Evolutionary conservation across 257 asterid species (phyloP).

Genomic region (Echium plantagineum): DNA sequence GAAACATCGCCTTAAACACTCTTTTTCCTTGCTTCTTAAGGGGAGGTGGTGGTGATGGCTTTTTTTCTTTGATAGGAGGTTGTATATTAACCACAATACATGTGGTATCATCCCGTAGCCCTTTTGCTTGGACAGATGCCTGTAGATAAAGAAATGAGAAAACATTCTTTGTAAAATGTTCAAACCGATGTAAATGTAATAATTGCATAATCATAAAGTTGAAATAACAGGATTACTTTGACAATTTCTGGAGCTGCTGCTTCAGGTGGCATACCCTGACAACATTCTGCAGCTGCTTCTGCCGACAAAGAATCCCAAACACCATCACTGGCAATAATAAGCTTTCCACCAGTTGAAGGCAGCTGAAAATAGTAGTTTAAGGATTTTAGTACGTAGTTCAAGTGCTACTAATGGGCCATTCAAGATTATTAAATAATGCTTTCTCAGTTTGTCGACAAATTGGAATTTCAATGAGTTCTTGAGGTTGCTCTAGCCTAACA

Average conservation of each 20-base stretch:
- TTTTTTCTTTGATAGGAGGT: constrained; percentile 56
- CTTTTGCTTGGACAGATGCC: constrained; percentile 82
- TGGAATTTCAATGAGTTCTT: no score
- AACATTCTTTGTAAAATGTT: constrained; percentile 10
- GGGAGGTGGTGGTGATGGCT: constrained; percentile 40
- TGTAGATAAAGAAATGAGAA: constrained; percentile 17
- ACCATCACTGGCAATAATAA: constrained; percentile 88
- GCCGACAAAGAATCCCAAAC: constrained; percentile 97
- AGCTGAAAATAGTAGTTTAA: constrained; percentile 39
- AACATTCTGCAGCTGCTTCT: constrained; percentile 76
- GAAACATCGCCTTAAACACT: constrained; percentile 76
- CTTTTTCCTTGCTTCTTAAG: constrained; percentile 68
- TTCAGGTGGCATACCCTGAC: constrained; percentile 81
- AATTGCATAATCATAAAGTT: neutral
- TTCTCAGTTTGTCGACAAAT: no score
- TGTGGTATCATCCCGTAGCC: constrained; percentile 96
- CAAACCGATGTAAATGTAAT: neutral
- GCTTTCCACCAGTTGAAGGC: constrained; percentile 84
- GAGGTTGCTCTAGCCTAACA: no score
- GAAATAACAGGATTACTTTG: constrained; percentile 31
- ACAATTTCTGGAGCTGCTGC: constrained; percentile 90
- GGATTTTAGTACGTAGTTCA: neutral
- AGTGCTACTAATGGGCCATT: no score
- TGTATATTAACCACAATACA: constrained; percentile 83
- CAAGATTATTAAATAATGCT: no score